Conservation (phyloP, 805 yeast genomes). For the Yamadazyma paraphyllophila region DNA sequence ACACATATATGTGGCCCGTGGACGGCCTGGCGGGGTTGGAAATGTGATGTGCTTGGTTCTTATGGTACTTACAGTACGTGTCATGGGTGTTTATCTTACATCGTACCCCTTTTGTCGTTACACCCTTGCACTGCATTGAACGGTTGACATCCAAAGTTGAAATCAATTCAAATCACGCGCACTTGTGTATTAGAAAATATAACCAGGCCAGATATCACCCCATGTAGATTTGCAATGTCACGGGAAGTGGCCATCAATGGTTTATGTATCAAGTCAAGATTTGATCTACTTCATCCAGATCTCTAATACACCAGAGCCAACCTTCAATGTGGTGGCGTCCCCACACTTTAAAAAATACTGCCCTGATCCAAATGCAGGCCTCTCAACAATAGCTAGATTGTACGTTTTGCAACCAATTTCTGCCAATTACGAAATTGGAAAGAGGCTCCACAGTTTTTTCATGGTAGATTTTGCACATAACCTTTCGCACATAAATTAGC, state of each 20-base stretch:
- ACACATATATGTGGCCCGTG: slow-evolving; percentile 49
- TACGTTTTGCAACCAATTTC: slow-evolving; percentile 3
- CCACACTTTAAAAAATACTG: neutral
- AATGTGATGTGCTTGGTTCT: neutral
- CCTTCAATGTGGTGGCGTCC: neutral
- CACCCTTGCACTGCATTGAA: slow-evolving; percentile 38
- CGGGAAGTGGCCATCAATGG: neutral
- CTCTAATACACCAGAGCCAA: too few species aligned
- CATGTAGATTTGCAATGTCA: neutral
- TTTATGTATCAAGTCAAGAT: too few species aligned
- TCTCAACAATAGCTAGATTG: neutral
- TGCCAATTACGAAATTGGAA: neutral
- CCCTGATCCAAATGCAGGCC: neutral
- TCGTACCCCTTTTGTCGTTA: slow-evolving; percentile 37
- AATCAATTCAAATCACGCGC: neutral
- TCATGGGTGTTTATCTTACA: slow-evolving; percentile 30
- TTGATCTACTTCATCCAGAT: too few species aligned
- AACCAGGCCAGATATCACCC: neutral
- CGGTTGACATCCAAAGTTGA: too few species aligned
- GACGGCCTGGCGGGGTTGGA: neutral
- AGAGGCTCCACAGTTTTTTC: slow-evolving; percentile 1
- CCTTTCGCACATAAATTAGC: neutral
- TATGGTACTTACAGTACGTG: slow-evolving; percentile 37
- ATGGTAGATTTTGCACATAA: neutral
- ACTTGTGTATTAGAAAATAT: neutral